Percentiles rank a stretch among this genome's conserved stretches.
Evolutionary conservation across 345 rosid species (phyloP).

Genomic region (Kernera saxatilis): DNA sequence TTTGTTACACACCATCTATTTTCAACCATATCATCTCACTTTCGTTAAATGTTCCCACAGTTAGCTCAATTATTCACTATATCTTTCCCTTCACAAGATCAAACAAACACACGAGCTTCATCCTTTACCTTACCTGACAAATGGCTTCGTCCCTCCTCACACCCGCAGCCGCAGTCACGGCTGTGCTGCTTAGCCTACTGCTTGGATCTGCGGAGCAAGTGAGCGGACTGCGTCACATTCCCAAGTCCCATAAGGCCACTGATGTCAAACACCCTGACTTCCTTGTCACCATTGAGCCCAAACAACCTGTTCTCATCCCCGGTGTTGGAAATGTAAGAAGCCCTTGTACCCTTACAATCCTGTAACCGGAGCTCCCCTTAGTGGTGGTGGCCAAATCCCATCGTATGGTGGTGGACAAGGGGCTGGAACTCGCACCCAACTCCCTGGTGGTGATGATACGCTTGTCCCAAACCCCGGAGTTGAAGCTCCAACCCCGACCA

Average conservation of each 20-base stretch:
- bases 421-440: constrained; percentile 24
- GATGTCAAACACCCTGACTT: constrained; percentile 61
- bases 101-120: constrained; percentile 9
- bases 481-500: constrained; percentile 51
- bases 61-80: constrained; percentile 25
- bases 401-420: constrained; percentile 27
- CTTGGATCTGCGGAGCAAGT: constrained; percentile 38
- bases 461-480: constrained; percentile 57
- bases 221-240: constrained; percentile 39
- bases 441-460: constrained; percentile 67
- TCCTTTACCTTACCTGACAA: neutral
- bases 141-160: constrained; percentile 25
- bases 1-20: constrained; percentile 14
- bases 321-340: constrained; percentile 43
- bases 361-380: constrained; percentile 29
- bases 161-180: neutral
- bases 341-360: constrained; percentile 32
- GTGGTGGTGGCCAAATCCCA: constrained; percentile 28
- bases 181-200: constrained; percentile 20
- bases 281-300: constrained; percentile 32
- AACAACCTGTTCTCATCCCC: constrained; percentile 47
- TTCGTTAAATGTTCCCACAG: constrained; percentile 28
- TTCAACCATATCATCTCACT: constrained; percentile 24
- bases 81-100: constrained; percentile 11
- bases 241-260: constrained; percentile 27